Base-by-base conservation (phyloP, 345 rosid genomes). In the Arabidopsis thaliana region DNA sequence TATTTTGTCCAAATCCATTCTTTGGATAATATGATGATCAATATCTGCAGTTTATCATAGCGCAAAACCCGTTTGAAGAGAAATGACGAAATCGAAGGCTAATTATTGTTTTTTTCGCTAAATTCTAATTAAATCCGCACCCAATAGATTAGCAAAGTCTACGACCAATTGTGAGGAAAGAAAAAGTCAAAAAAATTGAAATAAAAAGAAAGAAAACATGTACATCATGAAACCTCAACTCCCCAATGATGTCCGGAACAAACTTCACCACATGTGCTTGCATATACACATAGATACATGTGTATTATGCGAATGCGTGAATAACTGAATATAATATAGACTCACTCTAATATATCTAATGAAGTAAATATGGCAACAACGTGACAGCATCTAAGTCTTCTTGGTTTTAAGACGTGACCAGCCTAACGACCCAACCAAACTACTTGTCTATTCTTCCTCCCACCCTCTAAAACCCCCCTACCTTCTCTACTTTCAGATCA, bases 191-290 rank as follows among this genome's bases (percentile, higher is more conserved):
- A 40, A 36, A 11, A 32, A 8, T 42, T 16, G 20, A 16, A 55
- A 51, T 6, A 5, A 10, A 68, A 33, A 45, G 28, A 55, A 46
- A 37, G n/a, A 69, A 69, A 63, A 77, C 80, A 77, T 77, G 80
- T 48, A 61, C 80, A 77, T 77, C 80, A 77, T 76, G 70, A 76
- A 76, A 34, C 80, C 80, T 70, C 76, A 69, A 69, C 80, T 55
- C 44, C 71, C 13, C 64, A 61, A 76, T 45, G 13, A 69, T 69
- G 79, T 12, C 70, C 65, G 8, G 64, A 55, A 52, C 80, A 45
- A 69, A 62, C 69, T 62, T 77, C 59, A 60, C 48, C 45, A 51
- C 80, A 76, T 76, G 71, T 62, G 74, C 74, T 67, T 33, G 32
- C 68, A 66, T 74, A 66, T 32, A 66, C 32, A 58, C 60, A 65